Base-by-base conservation (phyloP, 2,329 filamentous ascomycete species). In the Neonectria faginata region DNA sequence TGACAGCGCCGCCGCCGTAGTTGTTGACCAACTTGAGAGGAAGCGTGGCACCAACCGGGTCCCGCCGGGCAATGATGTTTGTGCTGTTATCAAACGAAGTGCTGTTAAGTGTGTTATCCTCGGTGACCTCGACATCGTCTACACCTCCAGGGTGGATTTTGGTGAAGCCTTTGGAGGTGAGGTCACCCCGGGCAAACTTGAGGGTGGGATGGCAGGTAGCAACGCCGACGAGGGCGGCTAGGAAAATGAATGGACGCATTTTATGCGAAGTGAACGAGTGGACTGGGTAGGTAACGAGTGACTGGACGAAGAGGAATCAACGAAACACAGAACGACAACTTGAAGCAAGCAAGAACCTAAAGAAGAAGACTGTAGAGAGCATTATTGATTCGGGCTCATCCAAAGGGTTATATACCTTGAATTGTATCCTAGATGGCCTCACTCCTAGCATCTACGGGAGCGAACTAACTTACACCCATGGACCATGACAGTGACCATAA, bases 21-120 rank as follows among this genome's bases (percentile, higher is more conserved):
- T 83, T 84, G 72, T 85, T 85, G 66, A 82, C 75, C 7, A 85
- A 68, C 36, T 76, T 65, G 1, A 81, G 31, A 0, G 73, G 73
- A 8, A 80, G 60, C 2, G 63, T 33, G 2, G 63, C 66, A 5
- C 63, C 48, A 14, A 69, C 36, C 8, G 57, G 9, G n/a, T 62
- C 65, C 2, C 56, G 48, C 1, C 20, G 33, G 1, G 60, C 42
- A 2, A 69, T 10, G 4, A 64, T 22, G 3, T 41, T 59, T 1
- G 70, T 62, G 31, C 64, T 51, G 9, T 65, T 62, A 16, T 68
- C 64, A n/a, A 74, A 67, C 14, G 65, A 62, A 6, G 81, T 79
- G 9, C 79, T 76, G 60, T 82, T 81, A 42, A 83, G 67, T 0
- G 79, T 78, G 61, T 83, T 82, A 4, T 77, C 65, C 10, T 77